Percentiles rank a stretch among this genome's conserved stretches.
Conservation (phyloP, 176 grass and related monocot genomes). For the Phragmites australis region DNA sequence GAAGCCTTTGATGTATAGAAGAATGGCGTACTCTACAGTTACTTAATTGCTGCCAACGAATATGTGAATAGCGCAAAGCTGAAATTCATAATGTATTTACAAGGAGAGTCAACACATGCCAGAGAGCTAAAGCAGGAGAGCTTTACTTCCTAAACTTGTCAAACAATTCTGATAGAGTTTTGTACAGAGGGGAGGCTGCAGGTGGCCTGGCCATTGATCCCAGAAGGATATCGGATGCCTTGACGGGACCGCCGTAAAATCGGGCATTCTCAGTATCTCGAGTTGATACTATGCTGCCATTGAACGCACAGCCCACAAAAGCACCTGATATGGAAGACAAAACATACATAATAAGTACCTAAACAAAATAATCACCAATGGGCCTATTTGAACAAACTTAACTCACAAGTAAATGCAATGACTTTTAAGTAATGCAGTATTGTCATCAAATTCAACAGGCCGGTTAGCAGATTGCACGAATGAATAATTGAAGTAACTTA, state of each 20-base stretch:
- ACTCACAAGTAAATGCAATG: background rate
- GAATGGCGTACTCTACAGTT: conserved; percentile 44
- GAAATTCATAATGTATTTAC: conserved; percentile 37
- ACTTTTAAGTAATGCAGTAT: background rate
- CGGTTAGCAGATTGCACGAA: background rate
- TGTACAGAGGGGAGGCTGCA: conserved; percentile 62
- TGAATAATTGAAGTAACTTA: background rate
- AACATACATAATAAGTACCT: conserved; percentile 1
- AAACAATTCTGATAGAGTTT: conserved; percentile 61
- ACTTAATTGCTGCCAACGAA: conserved; percentile 23
- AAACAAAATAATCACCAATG: conserved; percentile 9
- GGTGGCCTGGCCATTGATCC: conserved; percentile 66
- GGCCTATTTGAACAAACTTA: background rate
- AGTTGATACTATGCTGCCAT: conserved; percentile 68
- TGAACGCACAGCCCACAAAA: conserved; percentile 86
- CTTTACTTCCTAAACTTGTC: conserved; percentile 52
- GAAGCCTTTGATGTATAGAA: background rate
- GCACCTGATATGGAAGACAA: conserved; percentile 53
- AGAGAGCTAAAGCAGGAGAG: background rate
- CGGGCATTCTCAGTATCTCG: conserved; percentile 63
- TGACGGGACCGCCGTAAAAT: conserved; percentile 68
- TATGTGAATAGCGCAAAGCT: background rate
- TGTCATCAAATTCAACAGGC: background rate
- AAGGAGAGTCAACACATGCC: background rate
- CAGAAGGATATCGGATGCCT: conserved; percentile 70